Conservation (phyloP, 805 yeast genomes). For the Tetrapisispora phaffii region DNA sequence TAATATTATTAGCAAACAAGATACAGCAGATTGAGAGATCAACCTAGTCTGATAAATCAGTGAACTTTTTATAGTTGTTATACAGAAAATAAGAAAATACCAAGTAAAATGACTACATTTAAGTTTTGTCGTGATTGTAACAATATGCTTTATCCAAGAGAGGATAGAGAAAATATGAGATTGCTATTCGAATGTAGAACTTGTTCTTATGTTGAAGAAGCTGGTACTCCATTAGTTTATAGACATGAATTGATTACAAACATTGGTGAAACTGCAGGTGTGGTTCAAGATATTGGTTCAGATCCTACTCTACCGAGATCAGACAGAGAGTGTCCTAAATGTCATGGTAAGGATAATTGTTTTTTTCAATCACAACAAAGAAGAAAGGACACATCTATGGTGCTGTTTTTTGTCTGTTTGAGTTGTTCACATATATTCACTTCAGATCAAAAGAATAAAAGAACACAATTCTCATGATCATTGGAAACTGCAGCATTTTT, state of each 20-base stretch:
- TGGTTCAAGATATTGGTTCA: slow-evolving; percentile 85
- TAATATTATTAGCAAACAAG: too few relatives aligned
- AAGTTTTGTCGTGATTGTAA: slow-evolving; percentile 93
- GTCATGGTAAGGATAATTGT: slow-evolving; percentile 83
- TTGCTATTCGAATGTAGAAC: slow-evolving; percentile 89
- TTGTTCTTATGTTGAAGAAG: slow-evolving; percentile 87
- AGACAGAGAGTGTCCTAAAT: slow-evolving; percentile 84
- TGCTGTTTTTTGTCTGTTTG: slow-evolving; percentile 83
- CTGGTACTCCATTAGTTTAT: slow-evolving; percentile 78
- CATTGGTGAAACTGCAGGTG: slow-evolving; percentile 93
- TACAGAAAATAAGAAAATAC: background rate
- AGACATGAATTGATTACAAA: slow-evolving; percentile 87
- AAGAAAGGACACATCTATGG: slow-evolving; percentile 92
- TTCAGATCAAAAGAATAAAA: slow-evolving; percentile 30
- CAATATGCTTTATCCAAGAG: slow-evolving; percentile 96
- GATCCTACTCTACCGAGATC: slow-evolving; percentile 98
- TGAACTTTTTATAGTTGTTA: background rate
- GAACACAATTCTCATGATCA: slow-evolving; percentile 24
- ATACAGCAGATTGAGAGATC: too few relatives aligned
- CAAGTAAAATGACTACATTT: slow-evolving; percentile 66
- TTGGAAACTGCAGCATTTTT: background rate
- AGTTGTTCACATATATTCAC: slow-evolving; percentile 65
- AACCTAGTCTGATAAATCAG: background rate
- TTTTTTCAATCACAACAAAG: slow-evolving; percentile 95
- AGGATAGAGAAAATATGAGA: slow-evolving; percentile 64